Percentiles rank a stretch among this genome's conserved stretches.
These are phyloP conservation scores for Musa acuminata DNA, from an alignment of 176 grass and related monocot genomes.

Conservation along the genomic window DNA sequence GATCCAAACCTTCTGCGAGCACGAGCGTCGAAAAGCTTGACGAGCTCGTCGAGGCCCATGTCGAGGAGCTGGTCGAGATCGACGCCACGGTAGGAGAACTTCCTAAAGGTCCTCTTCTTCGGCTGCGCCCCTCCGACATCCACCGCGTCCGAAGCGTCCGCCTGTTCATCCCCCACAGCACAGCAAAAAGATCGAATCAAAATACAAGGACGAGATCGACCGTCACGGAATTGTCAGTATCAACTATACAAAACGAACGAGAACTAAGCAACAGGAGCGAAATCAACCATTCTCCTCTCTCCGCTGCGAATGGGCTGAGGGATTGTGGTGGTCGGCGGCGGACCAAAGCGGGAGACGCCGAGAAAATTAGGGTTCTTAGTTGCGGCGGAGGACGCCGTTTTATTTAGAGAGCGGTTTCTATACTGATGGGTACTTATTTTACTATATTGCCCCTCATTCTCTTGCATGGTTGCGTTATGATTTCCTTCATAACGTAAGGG, in stretches of 20 bases:
- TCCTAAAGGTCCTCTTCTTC: constrained; percentile 21
- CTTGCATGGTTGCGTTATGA: no score
- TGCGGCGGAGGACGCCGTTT: no score
- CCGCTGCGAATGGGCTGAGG: neutral
- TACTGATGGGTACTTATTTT: no score
- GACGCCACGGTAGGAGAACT: constrained; percentile 17
- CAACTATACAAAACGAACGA: neutral
- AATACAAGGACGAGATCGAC: no score
- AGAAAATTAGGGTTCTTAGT: no score
- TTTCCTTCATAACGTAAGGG: no score
- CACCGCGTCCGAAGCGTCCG: neutral
- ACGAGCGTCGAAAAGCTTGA: constrained; percentile 12
- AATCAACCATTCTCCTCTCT: neutral
- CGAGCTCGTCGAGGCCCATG: constrained; percentile 10
- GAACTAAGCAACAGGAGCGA: neutral
- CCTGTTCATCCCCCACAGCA: neutral
- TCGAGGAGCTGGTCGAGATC: constrained; percentile 19
- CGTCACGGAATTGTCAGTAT: no score
- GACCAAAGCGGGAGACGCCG: neutral
- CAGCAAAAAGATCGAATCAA: no score
- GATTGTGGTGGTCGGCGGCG: neutral
- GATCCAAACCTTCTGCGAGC: constrained; percentile 14
- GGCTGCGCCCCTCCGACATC: constrained; percentile 11
- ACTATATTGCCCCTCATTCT: no score
- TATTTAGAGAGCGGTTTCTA: no score